Percentiles rank a stretch among this genome's conserved stretches.
Conservation (phyloP, 2,329 filamentous ascomycete genomes). For the Lachnellula cervina region DNA sequence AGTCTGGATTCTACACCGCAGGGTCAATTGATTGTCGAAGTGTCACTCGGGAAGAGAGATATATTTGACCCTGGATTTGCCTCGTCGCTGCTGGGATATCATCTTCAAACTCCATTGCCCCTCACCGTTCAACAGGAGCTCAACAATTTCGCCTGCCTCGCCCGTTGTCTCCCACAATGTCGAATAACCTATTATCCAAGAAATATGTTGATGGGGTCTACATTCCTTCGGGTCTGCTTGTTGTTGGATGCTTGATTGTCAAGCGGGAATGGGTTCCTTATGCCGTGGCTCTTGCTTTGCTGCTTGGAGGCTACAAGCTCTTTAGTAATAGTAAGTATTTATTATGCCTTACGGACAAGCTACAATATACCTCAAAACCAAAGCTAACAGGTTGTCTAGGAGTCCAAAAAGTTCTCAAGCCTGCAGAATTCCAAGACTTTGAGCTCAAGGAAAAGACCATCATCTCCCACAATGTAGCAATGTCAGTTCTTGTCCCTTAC, state of each 20-base stretch:
- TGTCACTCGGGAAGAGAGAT: too few relatives aligned
- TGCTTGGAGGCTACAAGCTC: conserved; percentile 67
- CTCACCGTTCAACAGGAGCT: neutral
- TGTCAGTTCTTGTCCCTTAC: conserved; percentile 47
- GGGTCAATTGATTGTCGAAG: too few relatives aligned
- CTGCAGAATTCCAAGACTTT: conserved; percentile 84
- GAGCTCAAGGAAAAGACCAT: conserved; percentile 91
- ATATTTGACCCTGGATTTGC: too few relatives aligned
- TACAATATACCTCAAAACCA: neutral
- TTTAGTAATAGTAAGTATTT: conserved; percentile 60
- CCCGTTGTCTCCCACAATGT: neutral
- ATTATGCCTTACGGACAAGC: neutral
- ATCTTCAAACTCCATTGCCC: too few relatives aligned
- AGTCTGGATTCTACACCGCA: too few relatives aligned
- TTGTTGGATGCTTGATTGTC: conserved; percentile 70
- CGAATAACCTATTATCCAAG: conserved; percentile 39
- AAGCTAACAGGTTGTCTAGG: conserved; percentile 42
- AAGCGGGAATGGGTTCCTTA: conserved; percentile 74
- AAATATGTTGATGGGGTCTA: conserved; percentile 76
- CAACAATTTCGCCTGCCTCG: neutral
- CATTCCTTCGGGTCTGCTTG: conserved; percentile 72
- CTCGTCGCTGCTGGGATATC: too few relatives aligned
- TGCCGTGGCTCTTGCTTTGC: conserved; percentile 60
- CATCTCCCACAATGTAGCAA: conserved; percentile 96
- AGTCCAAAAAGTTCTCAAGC: conserved; percentile 78